Base-by-base conservation (phyloP, 352 stramenopile species). In the Phytophthora cactorum region DNA sequence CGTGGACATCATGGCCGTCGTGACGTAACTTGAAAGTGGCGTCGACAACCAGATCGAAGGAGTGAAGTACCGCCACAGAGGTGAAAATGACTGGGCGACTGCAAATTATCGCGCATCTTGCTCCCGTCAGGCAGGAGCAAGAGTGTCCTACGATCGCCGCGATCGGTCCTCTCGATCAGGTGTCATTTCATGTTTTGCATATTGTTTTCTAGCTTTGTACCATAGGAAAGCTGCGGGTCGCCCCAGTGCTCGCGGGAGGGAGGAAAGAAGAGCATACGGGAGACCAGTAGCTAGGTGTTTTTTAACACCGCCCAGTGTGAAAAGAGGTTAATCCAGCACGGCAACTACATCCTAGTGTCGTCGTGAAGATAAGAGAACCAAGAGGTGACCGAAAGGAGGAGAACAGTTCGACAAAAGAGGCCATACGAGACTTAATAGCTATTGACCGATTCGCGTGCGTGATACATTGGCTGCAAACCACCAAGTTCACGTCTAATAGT, bases 1-100 rank as follows among this genome's bases (percentile, higher is more conserved):
- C 22, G 77, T 81, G 51, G 86, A 95, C 66, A 96, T 96, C 62
- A 96, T 96, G 88, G 86, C 86, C n/a, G 91, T 89, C 68, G 84
- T 96, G 59, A 94, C 77, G 57, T 95, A 81, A 84, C 34, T 45
- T 61, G 45, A 54, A 7, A 57, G 61, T 78, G 52, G 17, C 66
- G 63, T 73, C 31, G 63, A 71, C 59, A 72, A 51, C 56, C n/a
- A 59, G 57, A 68, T 66, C 31, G 55, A 72, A 64, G 39, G 52
- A 65, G 15, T 50, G 66, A 61, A 62, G 11, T 64, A 45, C 25
- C 22, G 27, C 11, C 43, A 45, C 50, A 63, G 47, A 43, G 41
- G 51, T 27, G 61, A 44, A 32, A 63, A 39, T 60, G 41, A 54
- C 47, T n/a, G 58, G 38, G 50, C 55, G 53, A 73, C 31, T 56